phyloP scores from a whole-genome alignment of 768 basidiomycete genomes.

The Suillus alpinus region DNA sequence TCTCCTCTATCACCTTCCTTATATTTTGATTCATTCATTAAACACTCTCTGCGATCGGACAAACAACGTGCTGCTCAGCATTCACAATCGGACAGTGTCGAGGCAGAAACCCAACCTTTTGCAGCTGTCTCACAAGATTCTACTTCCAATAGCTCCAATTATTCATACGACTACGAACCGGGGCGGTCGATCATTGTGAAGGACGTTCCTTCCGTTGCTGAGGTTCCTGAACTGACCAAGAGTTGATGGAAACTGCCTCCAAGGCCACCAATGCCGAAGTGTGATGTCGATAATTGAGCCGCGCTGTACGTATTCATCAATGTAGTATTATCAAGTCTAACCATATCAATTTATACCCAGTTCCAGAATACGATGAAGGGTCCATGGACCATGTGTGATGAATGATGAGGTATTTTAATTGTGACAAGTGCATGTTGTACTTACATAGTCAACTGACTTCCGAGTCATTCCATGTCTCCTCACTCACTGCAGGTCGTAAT shows the following conservation, averaged over 20 bases:
- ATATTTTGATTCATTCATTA: neutral
- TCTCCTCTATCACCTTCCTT: neutral
- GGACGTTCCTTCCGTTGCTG: neutral
- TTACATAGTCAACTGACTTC: no score
- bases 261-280: constrained; percentile 30
- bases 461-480: no score
- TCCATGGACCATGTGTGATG: no score
- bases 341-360: neutral
- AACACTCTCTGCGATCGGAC: neutral
- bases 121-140: neutral
- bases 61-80: neutral
- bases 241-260: no score
- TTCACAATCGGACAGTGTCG: neutral
- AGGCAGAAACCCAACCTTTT: neutral
- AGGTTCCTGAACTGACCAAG: neutral
- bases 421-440: no score
- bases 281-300: constrained; percentile 14
- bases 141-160: neutral
- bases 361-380: no score
- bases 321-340: neutral
- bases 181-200: neutral
- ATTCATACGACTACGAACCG: neutral
- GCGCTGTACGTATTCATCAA: neutral
- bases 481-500: no score
- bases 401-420: no score